Evolutionary conservation across 495 filamentous ascomycete species (phyloP).

Genomic region (Baudoinia panamericana): DNA sequence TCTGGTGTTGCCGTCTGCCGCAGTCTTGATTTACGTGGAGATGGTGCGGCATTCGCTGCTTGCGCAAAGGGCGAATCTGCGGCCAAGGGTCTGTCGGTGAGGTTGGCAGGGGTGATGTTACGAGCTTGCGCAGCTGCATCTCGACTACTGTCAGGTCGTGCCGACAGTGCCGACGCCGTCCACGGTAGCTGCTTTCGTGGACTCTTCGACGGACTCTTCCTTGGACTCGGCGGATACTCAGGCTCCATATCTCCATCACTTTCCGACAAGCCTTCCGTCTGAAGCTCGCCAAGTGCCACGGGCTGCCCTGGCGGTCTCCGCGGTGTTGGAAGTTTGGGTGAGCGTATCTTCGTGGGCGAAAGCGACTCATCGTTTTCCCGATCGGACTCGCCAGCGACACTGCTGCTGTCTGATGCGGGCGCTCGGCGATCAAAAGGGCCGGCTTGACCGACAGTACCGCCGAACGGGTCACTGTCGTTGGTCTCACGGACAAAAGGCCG

Average conservation of each 20-base stretch:
- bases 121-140: conserved; percentile 1
- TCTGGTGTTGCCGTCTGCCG: neutral
- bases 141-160: conserved; percentile 12
- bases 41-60: neutral
- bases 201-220: conserved; percentile 14
- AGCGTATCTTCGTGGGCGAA: neutral
- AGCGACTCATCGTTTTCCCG: conserved; percentile 16
- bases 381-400: conserved; percentile 6
- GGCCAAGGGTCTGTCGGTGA: conserved; percentile 4
- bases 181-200: conserved; percentile 4
- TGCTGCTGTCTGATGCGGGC: conserved; percentile 7
- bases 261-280: conserved; percentile 4
- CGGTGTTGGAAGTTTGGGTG: conserved; percentile 8
- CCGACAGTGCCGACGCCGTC: neutral
- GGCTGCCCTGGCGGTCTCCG: conserved; percentile 8
- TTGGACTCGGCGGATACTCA: conserved; percentile 20
- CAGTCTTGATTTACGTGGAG: conserved; percentile 6
- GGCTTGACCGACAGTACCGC: neutral
- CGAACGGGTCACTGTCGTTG: conserved; percentile 15
- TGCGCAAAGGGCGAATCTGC: conserved; percentile 7
- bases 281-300: conserved; percentile 17
- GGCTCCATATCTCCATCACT: conserved; percentile 3
- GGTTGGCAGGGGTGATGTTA: conserved; percentile 7
- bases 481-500: conserved; percentile 10
- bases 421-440: too few relatives aligned